Conservation (phyloP, 2,329 filamentous ascomycete genomes). For the Colletotrichum tanaceti region DNA sequence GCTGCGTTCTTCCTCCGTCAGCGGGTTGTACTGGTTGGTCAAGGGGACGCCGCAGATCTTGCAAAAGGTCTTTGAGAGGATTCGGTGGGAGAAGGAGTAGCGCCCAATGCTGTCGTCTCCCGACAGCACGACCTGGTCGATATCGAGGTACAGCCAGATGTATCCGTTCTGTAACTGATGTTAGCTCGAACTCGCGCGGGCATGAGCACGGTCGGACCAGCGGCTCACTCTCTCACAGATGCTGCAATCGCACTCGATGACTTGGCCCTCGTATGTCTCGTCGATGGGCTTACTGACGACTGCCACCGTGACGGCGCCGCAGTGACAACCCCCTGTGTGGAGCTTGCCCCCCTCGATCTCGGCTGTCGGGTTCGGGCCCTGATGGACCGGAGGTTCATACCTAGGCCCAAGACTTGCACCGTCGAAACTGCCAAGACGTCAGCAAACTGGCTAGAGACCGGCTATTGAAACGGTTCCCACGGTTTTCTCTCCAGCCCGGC, state of each 20-base stretch:
- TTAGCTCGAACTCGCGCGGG: constrained; percentile 6
- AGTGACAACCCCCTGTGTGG: constrained; percentile 66
- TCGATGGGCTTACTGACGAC: constrained; percentile 57
- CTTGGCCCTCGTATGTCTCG: constrained; percentile 47
- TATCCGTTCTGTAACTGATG: constrained; percentile 51
- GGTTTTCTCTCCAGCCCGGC: constrained; percentile 51
- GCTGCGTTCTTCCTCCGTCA: constrained; percentile 52
- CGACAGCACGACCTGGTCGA: constrained; percentile 55
- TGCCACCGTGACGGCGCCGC: constrained; percentile 60
- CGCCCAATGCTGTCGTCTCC: constrained; percentile 53
- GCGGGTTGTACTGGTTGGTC: constrained; percentile 46
- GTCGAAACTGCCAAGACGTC: constrained; percentile 50
- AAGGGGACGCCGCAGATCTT: constrained; percentile 60
- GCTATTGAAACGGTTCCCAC: constrained; percentile 47
- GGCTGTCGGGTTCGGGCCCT: constrained; percentile 54
- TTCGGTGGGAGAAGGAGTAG: constrained; percentile 51
- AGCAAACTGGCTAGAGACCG: neutral
- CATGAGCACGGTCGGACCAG: neutral
- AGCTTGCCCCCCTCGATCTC: constrained; percentile 53
- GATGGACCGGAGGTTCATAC: constrained; percentile 53
- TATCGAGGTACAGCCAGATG: constrained; percentile 58
- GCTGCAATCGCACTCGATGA: constrained; percentile 64
- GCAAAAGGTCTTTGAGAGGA: constrained; percentile 60
- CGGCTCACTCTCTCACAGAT: constrained; percentile 56
- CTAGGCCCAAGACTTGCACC: constrained; percentile 48